A percentile compares a stretch with the other conserved stretches of the same genome.
Conservation (phyloP, 495 filamentous ascomycete genomes). For the Annulohypoxylon bovei region DNA sequence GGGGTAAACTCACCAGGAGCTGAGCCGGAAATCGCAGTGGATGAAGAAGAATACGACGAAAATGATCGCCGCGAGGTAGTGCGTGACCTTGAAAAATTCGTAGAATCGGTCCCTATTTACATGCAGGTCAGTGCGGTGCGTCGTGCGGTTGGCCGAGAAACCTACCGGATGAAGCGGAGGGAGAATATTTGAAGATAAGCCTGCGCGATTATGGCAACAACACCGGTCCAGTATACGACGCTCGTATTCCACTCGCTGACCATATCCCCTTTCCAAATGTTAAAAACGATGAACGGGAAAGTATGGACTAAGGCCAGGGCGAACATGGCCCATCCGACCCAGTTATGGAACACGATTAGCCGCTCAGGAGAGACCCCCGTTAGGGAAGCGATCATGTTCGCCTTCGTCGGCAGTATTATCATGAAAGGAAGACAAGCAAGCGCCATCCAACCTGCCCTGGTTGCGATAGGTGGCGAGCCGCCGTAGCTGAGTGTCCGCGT, state of each 20-base stretch:
- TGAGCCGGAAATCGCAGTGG: slow-evolving; percentile 66
- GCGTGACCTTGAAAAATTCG: slow-evolving; percentile 68
- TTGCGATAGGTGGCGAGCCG: slow-evolving; percentile 61
- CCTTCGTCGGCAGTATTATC: slow-evolving; percentile 49
- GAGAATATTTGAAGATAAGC: slow-evolving; percentile 65
- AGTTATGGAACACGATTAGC: slow-evolving; percentile 64
- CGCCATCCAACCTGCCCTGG: slow-evolving; percentile 63
- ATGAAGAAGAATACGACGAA: slow-evolving; percentile 68
- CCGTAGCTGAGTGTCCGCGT: slow-evolving; percentile 55
- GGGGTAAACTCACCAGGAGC: slow-evolving; percentile 58
- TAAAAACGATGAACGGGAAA: slow-evolving; percentile 66
- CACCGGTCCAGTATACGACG: slow-evolving; percentile 65
- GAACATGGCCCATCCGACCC: slow-evolving; percentile 64
- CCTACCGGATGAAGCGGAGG: slow-evolving; percentile 59
- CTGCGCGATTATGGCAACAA: slow-evolving; percentile 64
- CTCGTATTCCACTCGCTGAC: slow-evolving; percentile 55
- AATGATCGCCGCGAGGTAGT: slow-evolving; percentile 61
- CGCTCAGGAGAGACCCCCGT: slow-evolving; percentile 67
- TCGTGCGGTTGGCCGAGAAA: not conserved
- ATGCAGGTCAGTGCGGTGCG: slow-evolving; percentile 1
- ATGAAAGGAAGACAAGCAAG: slow-evolving; percentile 63
- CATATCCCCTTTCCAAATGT: slow-evolving; percentile 62
- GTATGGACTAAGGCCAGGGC: slow-evolving; percentile 64
- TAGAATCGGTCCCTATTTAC: slow-evolving; percentile 61
- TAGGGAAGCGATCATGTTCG: slow-evolving; percentile 60